Evolutionary conservation across 139 green algal genomes (phyloP).

Genomic region (Chlamydomonas sp.): DNA sequence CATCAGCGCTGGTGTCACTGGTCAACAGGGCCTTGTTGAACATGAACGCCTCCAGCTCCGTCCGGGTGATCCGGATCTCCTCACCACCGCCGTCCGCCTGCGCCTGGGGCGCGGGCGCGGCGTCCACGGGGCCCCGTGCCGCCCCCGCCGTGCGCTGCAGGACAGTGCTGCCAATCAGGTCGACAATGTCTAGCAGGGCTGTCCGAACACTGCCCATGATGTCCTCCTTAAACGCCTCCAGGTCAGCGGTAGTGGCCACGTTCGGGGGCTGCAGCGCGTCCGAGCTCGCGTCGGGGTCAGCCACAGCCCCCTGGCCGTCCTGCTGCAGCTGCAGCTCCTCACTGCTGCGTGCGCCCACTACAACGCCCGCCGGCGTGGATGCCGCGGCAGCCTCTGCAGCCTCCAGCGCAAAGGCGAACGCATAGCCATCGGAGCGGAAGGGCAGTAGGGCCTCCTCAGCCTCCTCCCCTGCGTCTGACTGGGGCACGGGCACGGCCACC

Average conservation of each 20-base stretch:
- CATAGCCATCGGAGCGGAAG: background rate
- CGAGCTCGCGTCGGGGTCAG: background rate
- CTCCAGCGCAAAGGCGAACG: background rate
- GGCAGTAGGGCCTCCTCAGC: background rate
- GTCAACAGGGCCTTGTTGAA: constrained; percentile 16
- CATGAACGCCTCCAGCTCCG: constrained; percentile 38
- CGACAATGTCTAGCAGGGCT: constrained; percentile 31
- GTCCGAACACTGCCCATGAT: constrained; percentile 14
- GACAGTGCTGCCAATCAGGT: constrained; percentile 17
- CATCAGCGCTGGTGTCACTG: background rate
- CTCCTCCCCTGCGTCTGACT: background rate
- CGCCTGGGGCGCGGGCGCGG: background rate
- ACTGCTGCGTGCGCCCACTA: background rate
- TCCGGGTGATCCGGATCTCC: constrained; percentile 21
- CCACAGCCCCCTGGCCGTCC: too few relatives aligned
- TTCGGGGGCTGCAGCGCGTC: background rate
- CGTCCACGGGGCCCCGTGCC: background rate
- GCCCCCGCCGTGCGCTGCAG: background rate
- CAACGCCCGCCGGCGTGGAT: background rate
- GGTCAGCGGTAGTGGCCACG: constrained; percentile 26
- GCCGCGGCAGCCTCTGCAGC: background rate
- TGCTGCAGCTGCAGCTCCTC: background rate
- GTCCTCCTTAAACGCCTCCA: constrained; percentile 26
- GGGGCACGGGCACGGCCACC: background rate
- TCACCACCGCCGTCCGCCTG: background rate